These are phyloP conservation scores for Cyclospora cayetanensis DNA, from an alignment of 169 alveolate genomes.

Conservation along the genomic window DNA sequence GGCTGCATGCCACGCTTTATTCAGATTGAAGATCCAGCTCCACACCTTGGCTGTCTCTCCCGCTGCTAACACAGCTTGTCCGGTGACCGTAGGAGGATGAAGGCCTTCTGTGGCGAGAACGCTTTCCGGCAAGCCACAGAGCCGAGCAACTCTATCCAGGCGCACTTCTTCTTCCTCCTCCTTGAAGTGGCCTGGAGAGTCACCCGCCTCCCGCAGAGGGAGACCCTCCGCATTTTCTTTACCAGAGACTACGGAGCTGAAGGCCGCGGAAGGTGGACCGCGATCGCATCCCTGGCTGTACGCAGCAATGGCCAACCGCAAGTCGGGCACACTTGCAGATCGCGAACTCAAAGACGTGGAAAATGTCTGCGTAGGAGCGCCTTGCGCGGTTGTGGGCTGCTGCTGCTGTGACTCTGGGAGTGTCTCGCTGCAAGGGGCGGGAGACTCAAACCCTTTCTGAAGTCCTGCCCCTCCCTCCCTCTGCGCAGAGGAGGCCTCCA, in stretches of 20 bases:
- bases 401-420: neutral
- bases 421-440: neutral
- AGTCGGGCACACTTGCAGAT: constrained; percentile 31
- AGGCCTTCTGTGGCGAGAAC: constrained; percentile 41
- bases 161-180: neutral
- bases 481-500: neutral
- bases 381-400: too few species aligned
- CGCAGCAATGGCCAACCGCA: constrained; percentile 24
- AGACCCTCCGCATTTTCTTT: neutral
- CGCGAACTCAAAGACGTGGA: too few species aligned
- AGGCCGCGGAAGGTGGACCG: neutral
- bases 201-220: neutral
- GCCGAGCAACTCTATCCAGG: constrained; percentile 34
- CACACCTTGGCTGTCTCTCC: constrained; percentile 78
- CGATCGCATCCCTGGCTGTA: neutral
- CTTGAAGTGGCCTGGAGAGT: neutral
- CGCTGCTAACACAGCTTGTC: constrained; percentile 77
- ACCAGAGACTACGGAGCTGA: too few species aligned
- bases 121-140: constrained; percentile 63
- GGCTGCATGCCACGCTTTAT: constrained; percentile 72
- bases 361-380: too few species aligned
- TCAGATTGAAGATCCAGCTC: constrained; percentile 75
- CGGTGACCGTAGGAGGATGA: constrained; percentile 68
- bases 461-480: too few species aligned
- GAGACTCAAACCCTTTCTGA: too few species aligned